A percentile compares a stretch with the other conserved stretches of the same genome.
These are phyloP conservation scores for Fusarium nisikadoi DNA, from an alignment of 2,329 filamentous ascomycete species.

Conservation along the genomic window DNA sequence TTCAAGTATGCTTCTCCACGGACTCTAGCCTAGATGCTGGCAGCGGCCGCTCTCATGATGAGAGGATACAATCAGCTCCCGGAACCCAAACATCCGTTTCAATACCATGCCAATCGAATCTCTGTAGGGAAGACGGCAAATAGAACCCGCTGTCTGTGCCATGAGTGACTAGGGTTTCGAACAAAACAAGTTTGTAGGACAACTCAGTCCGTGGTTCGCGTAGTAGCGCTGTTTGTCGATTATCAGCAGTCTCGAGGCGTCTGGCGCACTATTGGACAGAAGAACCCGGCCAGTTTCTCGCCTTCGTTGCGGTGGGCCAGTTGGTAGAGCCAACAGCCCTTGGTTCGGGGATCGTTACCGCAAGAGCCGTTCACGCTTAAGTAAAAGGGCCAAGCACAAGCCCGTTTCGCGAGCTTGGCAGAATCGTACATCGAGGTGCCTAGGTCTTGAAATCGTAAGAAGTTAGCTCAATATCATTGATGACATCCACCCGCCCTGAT, in stretches of 20 bases:
- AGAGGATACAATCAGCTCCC: neutral
- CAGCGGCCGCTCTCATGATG: neutral
- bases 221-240: neutral
- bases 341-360: no score
- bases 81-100: no score
- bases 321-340: no score
- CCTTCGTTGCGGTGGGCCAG: neutral
- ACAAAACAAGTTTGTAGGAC: neutral
- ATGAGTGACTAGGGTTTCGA: no score
- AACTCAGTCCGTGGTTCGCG: neutral
- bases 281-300: rapidly evolving
- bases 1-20: no score
- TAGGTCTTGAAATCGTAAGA: neutral
- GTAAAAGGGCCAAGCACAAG: neutral
- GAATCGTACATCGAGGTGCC: neutral
- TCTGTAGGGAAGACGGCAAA: neutral
- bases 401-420: neutral
- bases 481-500: neutral
- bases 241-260: neutral
- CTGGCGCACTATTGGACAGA: neutral
- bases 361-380: neutral
- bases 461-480: neutral
- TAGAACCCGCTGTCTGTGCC: rapidly evolving
- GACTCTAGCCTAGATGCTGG: neutral
- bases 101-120: neutral